Evolutionary conservation across 345 rosid genomes (phyloP).

Genomic region (Populus simonii): DNA sequence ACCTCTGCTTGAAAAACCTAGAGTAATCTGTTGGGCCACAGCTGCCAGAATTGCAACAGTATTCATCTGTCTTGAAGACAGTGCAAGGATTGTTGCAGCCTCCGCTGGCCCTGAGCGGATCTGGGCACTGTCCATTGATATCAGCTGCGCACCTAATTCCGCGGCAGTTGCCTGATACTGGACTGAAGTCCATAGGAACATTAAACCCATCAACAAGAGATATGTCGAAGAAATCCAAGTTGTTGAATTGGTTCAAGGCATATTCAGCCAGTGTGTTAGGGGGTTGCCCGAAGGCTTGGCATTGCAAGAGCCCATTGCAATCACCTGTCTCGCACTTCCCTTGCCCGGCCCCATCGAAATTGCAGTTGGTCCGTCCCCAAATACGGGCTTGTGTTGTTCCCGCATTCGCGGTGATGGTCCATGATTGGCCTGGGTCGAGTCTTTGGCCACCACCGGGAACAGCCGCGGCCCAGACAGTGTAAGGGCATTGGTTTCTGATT

Average conservation of each 20-base stretch:
- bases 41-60: too few species aligned
- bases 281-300: slow-evolving; percentile 48
- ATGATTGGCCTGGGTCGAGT: slow-evolving; percentile 27
- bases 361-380: slow-evolving; percentile 38
- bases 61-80: too few species aligned
- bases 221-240: too few species aligned
- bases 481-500: slow-evolving; percentile 29
- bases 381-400: slow-evolving; percentile 38
- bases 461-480: slow-evolving; percentile 46
- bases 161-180: too few species aligned
- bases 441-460: slow-evolving; percentile 42
- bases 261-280: slow-evolving; percentile 66
- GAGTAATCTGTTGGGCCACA: too few species aligned
- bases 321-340: slow-evolving; percentile 54
- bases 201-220: too few species aligned
- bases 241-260: slow-evolving; percentile 50
- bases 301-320: slow-evolving; percentile 41
- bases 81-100: too few species aligned
- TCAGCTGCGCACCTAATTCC: too few species aligned
- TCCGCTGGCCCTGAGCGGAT: too few species aligned
- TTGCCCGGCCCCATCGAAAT: slow-evolving; percentile 26
- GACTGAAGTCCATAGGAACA: too few species aligned
- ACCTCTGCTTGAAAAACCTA: too few species aligned
- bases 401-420: slow-evolving; percentile 25
- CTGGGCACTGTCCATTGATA: too few species aligned